Conservation (phyloP, 768 basidiomycete species). For the Lanmaoa rubissima region DNA sequence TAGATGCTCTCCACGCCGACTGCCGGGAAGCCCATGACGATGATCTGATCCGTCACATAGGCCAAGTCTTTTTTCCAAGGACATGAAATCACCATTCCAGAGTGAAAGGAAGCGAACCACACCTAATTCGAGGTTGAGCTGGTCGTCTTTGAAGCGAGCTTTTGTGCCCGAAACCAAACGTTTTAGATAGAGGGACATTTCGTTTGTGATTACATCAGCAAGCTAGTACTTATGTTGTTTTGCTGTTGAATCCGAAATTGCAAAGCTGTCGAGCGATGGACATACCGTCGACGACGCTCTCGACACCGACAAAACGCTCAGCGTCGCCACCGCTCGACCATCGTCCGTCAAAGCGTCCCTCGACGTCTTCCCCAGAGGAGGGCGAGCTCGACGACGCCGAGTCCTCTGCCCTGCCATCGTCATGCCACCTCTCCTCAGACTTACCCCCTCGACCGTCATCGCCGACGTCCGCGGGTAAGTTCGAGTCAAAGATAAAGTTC, state of each 20-base stretch:
- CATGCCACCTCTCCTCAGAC: constrained; percentile 12
- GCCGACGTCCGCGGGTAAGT: constrained; percentile 31
- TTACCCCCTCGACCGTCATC: constrained; percentile 34
- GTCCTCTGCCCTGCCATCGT: constrained; percentile 9
- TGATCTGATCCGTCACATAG: constrained; percentile 71
- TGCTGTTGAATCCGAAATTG: constrained; percentile 1
- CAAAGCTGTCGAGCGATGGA: constrained; percentile 13
- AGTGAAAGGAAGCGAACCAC: constrained; percentile 18
- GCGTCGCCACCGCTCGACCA: constrained; percentile 54
- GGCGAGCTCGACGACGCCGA: constrained; percentile 72
- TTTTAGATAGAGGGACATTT: constrained; percentile 61
- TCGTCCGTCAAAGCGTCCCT: constrained; percentile 53
- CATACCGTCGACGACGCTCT: constrained; percentile 14
- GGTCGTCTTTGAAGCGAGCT: constrained; percentile 68
- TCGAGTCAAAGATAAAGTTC: constrained; percentile 56
- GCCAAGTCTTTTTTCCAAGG: constrained; percentile 45
- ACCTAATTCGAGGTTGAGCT: constrained; percentile 71
- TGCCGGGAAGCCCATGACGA: constrained; percentile 86
- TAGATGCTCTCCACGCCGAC: constrained; percentile 76
- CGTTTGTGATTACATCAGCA: constrained; percentile 20
- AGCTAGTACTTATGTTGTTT: background rate
- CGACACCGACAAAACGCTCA: constrained; percentile 45
- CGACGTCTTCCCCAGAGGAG: constrained; percentile 71
- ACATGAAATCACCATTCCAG: constrained; percentile 4
- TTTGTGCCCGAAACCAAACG: constrained; percentile 82